Base-by-base conservation (phyloP, 2,329 filamentous ascomycete genomes). In the Neoascochyta sp. region DNA sequence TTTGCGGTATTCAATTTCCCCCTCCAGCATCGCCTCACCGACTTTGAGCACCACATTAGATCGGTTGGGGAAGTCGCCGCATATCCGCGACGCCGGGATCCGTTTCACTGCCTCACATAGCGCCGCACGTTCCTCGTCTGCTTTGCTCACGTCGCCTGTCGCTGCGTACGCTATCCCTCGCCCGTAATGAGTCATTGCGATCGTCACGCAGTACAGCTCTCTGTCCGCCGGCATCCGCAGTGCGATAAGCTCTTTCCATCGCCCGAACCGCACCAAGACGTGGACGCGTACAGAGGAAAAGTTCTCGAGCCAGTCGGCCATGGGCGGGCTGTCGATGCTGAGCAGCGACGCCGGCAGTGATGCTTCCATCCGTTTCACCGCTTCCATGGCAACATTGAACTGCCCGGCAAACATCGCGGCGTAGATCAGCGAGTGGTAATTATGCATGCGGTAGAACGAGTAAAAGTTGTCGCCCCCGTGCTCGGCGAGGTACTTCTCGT, bases 291-390 rank as follows among this genome's bases (percentile, higher is more conserved):
- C 77, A 1, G 75, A 73, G 3, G 83, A 60, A 43, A 86, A 87
- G 2, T 75, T 74, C 58, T 89, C 85, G 1, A 88, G 66, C 78
- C 81, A 88, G 57, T 88, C 82, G 1, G 83, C 82, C 83, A 89
- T 87, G 0, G 81, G 81, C 0, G 81, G 81, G 0, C 75, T 79
- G 39, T 79, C 53, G 4, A 84, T 67, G 0, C 75, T 73, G 0
- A 89, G 66, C 3, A 88, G 59, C 0, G 73, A 71, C 30, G 81
- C 76, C 0, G 83, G 74, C 4, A 88, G 63, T 0, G 76, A 76
- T 0, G 61, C 62, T 49, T 87, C 81, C 26, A 88, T 70, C 24
- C 69, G 64, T 0, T 52, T 45, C 0, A 75, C 74, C 0, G 81
- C 80, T 1, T 81, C 72, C 2, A 88, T 55, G 0, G 82, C 80